Evolutionary conservation across 2,329 filamentous ascomycete species (phyloP), one percentile per base, ranked within the genome.

Genomic region (Penicillium decumbens): DNA sequence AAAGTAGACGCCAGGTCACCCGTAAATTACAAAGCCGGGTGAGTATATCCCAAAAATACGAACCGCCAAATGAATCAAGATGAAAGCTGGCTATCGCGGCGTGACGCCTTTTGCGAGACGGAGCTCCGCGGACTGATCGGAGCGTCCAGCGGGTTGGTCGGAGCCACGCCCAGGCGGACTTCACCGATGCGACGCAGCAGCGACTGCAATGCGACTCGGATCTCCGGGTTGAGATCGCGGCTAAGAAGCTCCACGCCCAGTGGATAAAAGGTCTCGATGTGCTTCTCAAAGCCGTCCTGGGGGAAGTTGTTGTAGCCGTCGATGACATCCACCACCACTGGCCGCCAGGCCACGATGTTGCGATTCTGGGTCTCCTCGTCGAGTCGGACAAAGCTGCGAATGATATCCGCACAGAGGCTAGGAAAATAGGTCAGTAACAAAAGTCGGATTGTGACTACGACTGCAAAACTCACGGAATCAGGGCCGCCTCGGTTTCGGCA

Each of bases 311-410:
- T 84, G 68, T 92, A 97, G 1, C 93, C 93, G 65, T 98, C 92
- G 8, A 99, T 77, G 7, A 98, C 93, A 65, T 95, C 93, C 15
- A 98, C 90, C 1, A 99, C 93, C 0, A 98, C 93, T 0, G 93
- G 93, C 15, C 93, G 80, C 93, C 93, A 99, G 0, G 95, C 95
- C 24, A 95, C 82, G 47, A 98, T 95, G 70, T 98, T 98, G 48
- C 93, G 81, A 67, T 97, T 91, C 71, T 98, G 93, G 25, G 89
- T 95, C 65, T 98, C 95, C 68, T 96, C 91, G 65, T 97, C 93
- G 3, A 98, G 83, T 3, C 80, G 77, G 9, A 89, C 83, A 69
- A 95, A 99, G 12, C 85, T 86, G 32, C 83, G 81, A 53, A 98
- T 86, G 55, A 99, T 95, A 69, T 98, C 93, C 63, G 87, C 89